phyloP scores from a whole-genome alignment of 768 basidiomycete species.

The Suillus fuscotomentosus region DNA sequence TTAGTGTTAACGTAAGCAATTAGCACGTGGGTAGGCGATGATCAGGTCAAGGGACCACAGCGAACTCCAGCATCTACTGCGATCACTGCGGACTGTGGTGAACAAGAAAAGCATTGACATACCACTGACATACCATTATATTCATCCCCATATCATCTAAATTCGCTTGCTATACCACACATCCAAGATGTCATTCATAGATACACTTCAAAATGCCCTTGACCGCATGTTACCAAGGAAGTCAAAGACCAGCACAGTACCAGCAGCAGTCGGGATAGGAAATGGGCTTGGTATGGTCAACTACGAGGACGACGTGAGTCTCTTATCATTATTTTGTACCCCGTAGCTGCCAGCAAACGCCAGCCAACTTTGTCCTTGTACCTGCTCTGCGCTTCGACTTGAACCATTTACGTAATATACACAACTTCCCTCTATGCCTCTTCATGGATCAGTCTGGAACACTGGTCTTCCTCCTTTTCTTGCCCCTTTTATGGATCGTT shows the following conservation, averaged over 20 bases:
- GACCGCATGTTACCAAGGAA: conserved; percentile 28
- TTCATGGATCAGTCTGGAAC: conserved; percentile 43
- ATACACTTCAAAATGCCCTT: conserved; percentile 27
- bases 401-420: conserved; percentile 32
- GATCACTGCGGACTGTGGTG: conserved; percentile 11
- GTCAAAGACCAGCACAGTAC: conserved; percentile 11
- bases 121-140: conserved; percentile 1
- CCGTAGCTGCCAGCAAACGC: background rate
- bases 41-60: background rate
- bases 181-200: conserved; percentile 26
- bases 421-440: conserved; percentile 25
- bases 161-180: background rate
- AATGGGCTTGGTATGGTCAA: conserved; percentile 55
- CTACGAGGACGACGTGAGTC: conserved; percentile 73
- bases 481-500: conserved; percentile 61
- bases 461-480: conserved; percentile 61
- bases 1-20: conserved; percentile 18
- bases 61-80: background rate
- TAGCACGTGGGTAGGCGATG: conserved; percentile 23
- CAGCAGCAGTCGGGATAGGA: conserved; percentile 55
- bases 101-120: conserved; percentile 1
- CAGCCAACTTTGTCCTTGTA: background rate
- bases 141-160: background rate
- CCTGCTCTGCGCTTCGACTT: conserved; percentile 10
- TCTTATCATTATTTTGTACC: background rate